Base-by-base conservation (phyloP, 768 basidiomycete species). In the Podaxis carcinomalis region DNA sequence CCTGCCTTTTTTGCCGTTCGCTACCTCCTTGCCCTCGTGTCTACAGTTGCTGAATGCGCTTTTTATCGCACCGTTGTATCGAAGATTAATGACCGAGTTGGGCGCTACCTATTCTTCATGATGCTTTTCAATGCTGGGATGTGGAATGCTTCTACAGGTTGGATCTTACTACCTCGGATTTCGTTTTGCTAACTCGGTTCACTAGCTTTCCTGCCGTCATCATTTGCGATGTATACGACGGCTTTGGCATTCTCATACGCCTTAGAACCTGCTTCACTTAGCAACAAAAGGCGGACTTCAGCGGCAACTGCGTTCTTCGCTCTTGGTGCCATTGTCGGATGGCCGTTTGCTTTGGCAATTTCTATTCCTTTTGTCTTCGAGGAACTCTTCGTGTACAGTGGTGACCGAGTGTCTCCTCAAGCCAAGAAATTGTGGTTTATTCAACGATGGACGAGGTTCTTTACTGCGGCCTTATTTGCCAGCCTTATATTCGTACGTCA, bases 291-390 rank as follows among this genome's bases (percentile, higher is more conserved):
- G 50, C 80, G 89, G 36, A 87, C 89, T 9, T 71, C 89, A 27
- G 74, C 79, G 6, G 85, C 90, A 0, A 91, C 91, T 0, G 61
- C 89, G 50, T 74, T 80, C 51, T 92, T 94, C 69, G 93, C 92
- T 1, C 70, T 85, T 5, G 95, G 93, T 4, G 92, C 87, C 1
- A 83, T 98, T 53, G 83, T 98, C 36, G 97, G 96, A 4, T 99
- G 97, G 97, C 97, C 97, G 5, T 99, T 99, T 71, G 80, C 92
- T n/a, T 80, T 94, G 16, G 87, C 92, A 0, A 79, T 98, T 5
- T 85, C 92, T 0, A 74, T 97, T 13, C 97, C 97, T 1, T 95
- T 96, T 66, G 85, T 95, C 11, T 72, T 92, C 50, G 97, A 98
- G 71, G 93, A 98, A 70, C 76, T 98, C 21, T 90, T 94, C 68